Conservation (phyloP, 441 rosid species). For the Gossypium davidsonii region DNA sequence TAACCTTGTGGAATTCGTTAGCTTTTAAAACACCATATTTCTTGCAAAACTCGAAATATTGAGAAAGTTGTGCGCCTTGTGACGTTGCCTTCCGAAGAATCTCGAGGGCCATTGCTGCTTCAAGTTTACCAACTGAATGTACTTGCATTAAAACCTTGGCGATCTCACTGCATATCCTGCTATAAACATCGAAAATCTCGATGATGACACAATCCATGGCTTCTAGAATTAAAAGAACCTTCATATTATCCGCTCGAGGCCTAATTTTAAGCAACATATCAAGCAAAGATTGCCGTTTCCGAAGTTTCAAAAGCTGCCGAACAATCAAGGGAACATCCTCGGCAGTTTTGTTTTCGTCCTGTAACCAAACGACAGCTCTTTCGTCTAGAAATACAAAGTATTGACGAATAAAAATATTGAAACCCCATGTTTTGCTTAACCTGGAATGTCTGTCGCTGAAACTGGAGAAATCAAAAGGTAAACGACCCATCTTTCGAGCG, state of each 20-base stretch:
- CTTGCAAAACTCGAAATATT: constrained; percentile 45
- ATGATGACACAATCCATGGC: constrained; percentile 14
- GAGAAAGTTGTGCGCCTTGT: constrained; percentile 43
- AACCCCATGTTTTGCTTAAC: constrained; percentile 41
- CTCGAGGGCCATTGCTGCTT: constrained; percentile 38
- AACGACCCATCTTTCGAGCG: constrained; percentile 37
- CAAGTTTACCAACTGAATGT: constrained; percentile 27
- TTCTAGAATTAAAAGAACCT: neutral
- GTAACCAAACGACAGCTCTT: constrained; percentile 32
- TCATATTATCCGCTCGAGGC: constrained; percentile 13
- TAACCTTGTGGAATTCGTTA: constrained; percentile 34
- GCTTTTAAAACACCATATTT: constrained; percentile 47
- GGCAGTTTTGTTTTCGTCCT: neutral
- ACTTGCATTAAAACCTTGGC: constrained; percentile 34
- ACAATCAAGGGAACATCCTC: neutral
- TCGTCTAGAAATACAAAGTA: constrained; percentile 54
- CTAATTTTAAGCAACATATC: constrained; percentile 1
- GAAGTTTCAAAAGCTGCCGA: neutral
- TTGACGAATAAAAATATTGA: constrained; percentile 44
- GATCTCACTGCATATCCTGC: constrained; percentile 5
- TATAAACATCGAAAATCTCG: constrained; percentile 5
- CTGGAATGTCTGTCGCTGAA: constrained; percentile 44
- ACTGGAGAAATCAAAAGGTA: constrained; percentile 62
- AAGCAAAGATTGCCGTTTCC: constrained; percentile 10
- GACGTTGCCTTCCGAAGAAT: constrained; percentile 37